Base-by-base conservation (phyloP, 495 filamentous ascomycete genomes). In the Geoglossum glabrum region DNA sequence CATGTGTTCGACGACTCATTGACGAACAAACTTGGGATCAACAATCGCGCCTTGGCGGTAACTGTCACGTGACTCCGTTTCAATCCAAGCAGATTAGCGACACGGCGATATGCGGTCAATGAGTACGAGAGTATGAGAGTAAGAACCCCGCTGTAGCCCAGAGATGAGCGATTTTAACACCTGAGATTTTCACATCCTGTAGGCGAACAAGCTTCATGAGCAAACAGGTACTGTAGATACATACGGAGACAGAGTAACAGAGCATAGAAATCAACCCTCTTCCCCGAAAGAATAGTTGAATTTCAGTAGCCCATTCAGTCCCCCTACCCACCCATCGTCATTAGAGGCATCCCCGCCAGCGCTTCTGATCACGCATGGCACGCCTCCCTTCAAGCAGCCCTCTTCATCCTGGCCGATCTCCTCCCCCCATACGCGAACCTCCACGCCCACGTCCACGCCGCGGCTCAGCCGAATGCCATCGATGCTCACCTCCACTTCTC, bases 261-360 rank as follows among this genome's bases (percentile, higher is more conserved):
- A 17, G 5, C n/a, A 19, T 13, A 5, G 17, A 4, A 30, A n/a
- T 21, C 17, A 58, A 8, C 9, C 15, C 45, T 58, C 75, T 65
- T 94, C 87, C 0, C 92, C 92, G 73, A 98, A 96, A 2, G 93
- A 89, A 72, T 95, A 85, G 67, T 98, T 98, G 64, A 97, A 98
- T 72, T 98, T 98, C 64, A 98, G 72, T 63, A 97, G 66, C 52
- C 86, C 86, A 69, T 96, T 97, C 69, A 98, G 69, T 7, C 93
- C 92, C 0, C 90, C 92, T 17, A 98, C 92, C 93, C 93, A 98
- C 15, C 87, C 86, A 67, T 97, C 92, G 61, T 83, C 80, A 25
- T 75, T 70, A 17, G 55, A 60, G 2, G 25, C 10, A 38, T 69
- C 69, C 62, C 75, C 65, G 3, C 40, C 40, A 21, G 5, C 17